Base-by-base conservation (phyloP, 352 stramenopile genomes). In the Plasmopara halstedii region DNA sequence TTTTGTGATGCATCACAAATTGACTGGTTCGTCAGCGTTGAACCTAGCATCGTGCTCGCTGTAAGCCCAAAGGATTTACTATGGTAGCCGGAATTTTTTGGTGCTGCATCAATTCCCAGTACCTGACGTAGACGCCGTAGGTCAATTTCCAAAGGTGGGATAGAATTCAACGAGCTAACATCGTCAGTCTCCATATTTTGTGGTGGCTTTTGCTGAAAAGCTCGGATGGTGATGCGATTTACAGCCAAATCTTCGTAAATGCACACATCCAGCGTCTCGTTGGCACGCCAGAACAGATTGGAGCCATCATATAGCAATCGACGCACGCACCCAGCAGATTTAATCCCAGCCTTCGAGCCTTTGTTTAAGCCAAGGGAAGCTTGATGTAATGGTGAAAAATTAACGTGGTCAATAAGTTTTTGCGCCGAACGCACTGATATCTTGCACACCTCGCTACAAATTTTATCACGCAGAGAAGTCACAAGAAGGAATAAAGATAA, bases 261-360 rank as follows among this genome's bases (percentile, higher is more conserved):
- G 43, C 78, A 85, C 21, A 93, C 53, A 52, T 93, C 82, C 1
- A 93, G 56, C 19, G 82, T 93, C 56, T 91, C 79, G 48, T 91
- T 91, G 46, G 88, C 80, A 25, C 79, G 78, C 82, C 82, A 93
- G 27, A 93, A 93, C 13, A 93, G 64, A 50, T 93, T 91, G 22
- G 70, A 87, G 22, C 82, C 82, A 36, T 93, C 82, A 49, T 91
- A 93, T 21, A 91, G 50, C 14, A 91, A 49, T 26, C 70, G 71
- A 18, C 77, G 73, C 50, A 85, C 58, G 26, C 63, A 56, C 9
- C 10, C 20, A 13, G 38, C 20, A 46, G 27, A 26, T 42, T 68
- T 69, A 11, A 31, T 32, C 27, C 25, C 19, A 27, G 25, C 21
- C 9, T 59, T 62, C 11, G 39, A 42, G 35, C 34, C 53, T 36